Percentiles rank a stretch among this genome's conserved stretches.
Evolutionary conservation across 257 asterid genomes (phyloP).

Genomic region (Solanum verrucosum): DNA sequence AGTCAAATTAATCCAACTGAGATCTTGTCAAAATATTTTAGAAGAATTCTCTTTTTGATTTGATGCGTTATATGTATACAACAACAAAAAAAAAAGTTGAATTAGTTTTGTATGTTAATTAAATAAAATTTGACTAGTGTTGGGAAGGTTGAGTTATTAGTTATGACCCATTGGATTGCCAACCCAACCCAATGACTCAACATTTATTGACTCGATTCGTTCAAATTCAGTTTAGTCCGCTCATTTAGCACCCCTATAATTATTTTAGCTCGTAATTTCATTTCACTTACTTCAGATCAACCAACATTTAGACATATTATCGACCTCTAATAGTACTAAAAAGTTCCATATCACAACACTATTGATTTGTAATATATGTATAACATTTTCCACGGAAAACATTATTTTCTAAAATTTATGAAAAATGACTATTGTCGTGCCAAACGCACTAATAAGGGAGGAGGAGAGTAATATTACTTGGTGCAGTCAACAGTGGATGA

Average conservation of each 20-base stretch:
- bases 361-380: not conserved
- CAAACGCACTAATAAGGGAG: not conserved
- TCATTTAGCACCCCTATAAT: no score
- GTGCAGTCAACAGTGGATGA: slow-evolving; percentile 51
- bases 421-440: not conserved
- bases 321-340: not conserved
- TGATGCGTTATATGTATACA: not conserved
- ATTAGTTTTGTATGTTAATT: not conserved
- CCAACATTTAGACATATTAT: no score
- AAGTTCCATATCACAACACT: not conserved
- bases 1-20: not conserved
- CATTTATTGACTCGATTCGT: not conserved
- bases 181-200: not conserved
- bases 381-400: not conserved
- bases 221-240: not conserved
- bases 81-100: not conserved
- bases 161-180: not conserved
- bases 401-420: not conserved
- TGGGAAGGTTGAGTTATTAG: not conserved
- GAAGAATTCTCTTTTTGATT: no score
- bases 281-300: not conserved
- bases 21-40: no score
- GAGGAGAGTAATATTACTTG: slow-evolving; percentile 25
- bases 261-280: not conserved
- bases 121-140: not conserved